Base-by-base conservation (phyloP, 1,284 basidiomycete genomes). In the Pseudozyma sp. region DNA sequence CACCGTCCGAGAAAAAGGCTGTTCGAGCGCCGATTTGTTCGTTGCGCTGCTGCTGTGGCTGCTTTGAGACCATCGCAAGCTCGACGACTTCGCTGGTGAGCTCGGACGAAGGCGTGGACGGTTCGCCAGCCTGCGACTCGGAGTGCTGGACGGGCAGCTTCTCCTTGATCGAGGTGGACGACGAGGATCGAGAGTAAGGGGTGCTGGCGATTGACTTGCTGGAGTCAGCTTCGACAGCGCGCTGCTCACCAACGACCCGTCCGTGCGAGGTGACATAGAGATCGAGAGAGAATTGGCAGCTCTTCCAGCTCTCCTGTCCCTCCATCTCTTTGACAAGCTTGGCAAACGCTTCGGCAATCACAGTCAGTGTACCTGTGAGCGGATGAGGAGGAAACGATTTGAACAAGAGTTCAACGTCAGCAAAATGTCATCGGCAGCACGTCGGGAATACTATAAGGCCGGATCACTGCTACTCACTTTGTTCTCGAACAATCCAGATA, bases 401-500 rank as follows among this genome's bases (percentile, higher is more conserved):
- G n/a, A n/a, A n/a, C n/a, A n/a, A n/a, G n/a, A n/a, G n/a, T n/a
- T n/a, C n/a, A n/a, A n/a, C n/a, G 31, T 38, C 44, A 38, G 40
- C 7, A 13, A 21, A 31, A 9, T 36, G 35, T 12, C 42, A n/a
- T 44, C 42, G 11, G 42, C n/a, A 10, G n/a, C 9, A 6, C 11
- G 42, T 9, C 9, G 18, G 18, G n/a, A 8, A 16, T 34, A 6
- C 5, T 38, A 5, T 10, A 25, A 48, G 31, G 19, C 45, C 6
- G 9, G 45, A 10, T 9, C 13, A 2, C n/a, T n/a, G n/a, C n/a
- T n/a, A 68, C 70, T 55, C 50, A 73, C 74, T 57, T 7, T 58
- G 25, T 9, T 77, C 55, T 19, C 70, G 61, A 38, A 77, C 52
- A n/a, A 70, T 70, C 74, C 74, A 77, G 25, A 72, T 50, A 7